These are phyloP conservation scores for Gaertneriomyces sp. DNA, from an alignment of 192 early-diverging fungal genomes.

Conservation along the genomic window DNA sequence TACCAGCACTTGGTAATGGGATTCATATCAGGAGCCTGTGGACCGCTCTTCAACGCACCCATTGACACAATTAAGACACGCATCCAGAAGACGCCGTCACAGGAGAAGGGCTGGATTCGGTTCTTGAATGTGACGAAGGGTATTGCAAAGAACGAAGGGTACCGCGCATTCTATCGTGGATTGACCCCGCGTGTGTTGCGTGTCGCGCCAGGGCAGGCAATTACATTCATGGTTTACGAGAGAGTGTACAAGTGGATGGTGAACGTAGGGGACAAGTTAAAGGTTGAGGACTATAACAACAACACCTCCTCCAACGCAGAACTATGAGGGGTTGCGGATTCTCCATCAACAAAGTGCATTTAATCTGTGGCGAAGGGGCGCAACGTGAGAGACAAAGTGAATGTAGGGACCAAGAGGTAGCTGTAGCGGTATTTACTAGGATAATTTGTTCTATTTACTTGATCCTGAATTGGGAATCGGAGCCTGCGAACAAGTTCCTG, in stretches of 20 bases:
- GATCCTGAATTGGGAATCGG: no score
- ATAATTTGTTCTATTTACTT: no score
- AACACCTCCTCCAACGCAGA: no score
- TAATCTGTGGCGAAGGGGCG: no score
- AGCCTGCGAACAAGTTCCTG: no score
- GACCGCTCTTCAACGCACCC: constrained; percentile 92
- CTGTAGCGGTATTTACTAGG: no score
- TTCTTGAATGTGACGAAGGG: constrained; percentile 73
- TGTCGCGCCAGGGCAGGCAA: constrained; percentile 94
- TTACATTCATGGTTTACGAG: constrained; percentile 86
- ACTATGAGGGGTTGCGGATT: no score
- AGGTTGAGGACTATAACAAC: constrained; percentile 9
- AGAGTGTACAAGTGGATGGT: constrained; percentile 47
- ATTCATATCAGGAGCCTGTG: constrained; percentile 73
- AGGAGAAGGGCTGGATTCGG: constrained; percentile 71
- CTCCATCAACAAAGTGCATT: no score
- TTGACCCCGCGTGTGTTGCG: constrained; percentile 86
- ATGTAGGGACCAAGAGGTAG: no score
- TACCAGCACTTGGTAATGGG: constrained; percentile 90
- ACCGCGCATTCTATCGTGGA: constrained; percentile 91
- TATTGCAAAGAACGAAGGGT: constrained; percentile 86
- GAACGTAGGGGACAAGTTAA: constrained; percentile 20
- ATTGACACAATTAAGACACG: constrained; percentile 99
- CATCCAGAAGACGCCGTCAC: constrained; percentile 79
- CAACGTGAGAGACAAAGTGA: no score